Evolutionary conservation across 2,329 filamentous ascomycete genomes (phyloP).

Genomic region (Penicillium vulpinum): DNA sequence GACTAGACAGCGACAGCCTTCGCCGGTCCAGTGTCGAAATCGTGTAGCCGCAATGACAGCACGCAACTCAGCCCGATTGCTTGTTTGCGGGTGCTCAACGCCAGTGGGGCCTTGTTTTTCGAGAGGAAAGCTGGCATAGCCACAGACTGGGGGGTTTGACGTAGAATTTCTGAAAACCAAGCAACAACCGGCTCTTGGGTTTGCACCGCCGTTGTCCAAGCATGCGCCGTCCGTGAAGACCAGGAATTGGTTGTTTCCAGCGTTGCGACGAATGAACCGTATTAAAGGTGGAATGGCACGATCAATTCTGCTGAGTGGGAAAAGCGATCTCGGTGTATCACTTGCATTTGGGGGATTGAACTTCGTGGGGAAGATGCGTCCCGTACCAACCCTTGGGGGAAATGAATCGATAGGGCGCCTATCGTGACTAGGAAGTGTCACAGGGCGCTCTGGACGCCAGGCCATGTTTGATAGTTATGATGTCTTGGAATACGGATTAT

Average conservation of each 20-base stretch:
- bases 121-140: neutral
- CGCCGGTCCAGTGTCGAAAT: constrained; percentile 46
- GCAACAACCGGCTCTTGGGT: neutral
- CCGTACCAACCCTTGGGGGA: neutral
- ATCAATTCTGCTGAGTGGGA: neutral
- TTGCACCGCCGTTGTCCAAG: neutral
- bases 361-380: neutral
- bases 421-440: neutral
- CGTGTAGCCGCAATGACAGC: constrained; percentile 54
- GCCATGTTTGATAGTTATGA: neutral
- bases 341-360: neutral
- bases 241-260: neutral
- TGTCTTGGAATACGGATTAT: too few relatives aligned
- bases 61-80: constrained; percentile 58
- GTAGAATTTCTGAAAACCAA: neutral
- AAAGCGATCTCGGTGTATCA: neutral
- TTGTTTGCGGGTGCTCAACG: constrained; percentile 40
- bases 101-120: neutral
- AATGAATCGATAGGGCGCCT: neutral
- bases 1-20: constrained; percentile 48
- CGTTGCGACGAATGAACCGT: neutral
- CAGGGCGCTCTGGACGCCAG: neutral
- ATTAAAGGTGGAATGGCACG: neutral
- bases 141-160: neutral
- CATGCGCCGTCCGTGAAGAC: neutral